Conservation (phyloP, 169 alveolate species). For the Plasmodium cynomolgi region DNA sequence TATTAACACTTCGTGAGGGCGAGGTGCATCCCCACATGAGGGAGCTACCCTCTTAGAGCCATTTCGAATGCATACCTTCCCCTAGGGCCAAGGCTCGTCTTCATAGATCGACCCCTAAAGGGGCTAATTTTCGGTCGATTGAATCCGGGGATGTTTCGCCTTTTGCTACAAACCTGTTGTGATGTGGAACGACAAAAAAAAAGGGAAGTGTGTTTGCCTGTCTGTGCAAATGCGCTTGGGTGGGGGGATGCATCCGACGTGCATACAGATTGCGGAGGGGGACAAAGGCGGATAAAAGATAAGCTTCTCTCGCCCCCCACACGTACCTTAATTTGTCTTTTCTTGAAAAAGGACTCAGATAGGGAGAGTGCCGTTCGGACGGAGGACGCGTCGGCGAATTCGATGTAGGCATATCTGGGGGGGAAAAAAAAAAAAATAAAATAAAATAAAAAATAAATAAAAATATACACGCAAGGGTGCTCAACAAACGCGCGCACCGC, state of each 20-base stretch:
- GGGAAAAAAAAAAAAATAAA: neutral
- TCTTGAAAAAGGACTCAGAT: conserved; percentile 91
- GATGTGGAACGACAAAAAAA: neutral
- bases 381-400: conserved; percentile 89
- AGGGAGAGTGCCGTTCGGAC: conserved; percentile 90
- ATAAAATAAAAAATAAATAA: no score
- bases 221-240: neutral
- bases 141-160: conserved; percentile 90
- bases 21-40: neutral
- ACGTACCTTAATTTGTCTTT: conserved; percentile 90
- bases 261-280: neutral
- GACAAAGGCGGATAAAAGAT: neutral
- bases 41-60: neutral
- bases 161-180: conserved; percentile 83
- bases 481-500: neutral
- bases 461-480: neutral
- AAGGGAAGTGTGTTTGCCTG: neutral
- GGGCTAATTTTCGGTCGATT: conserved; percentile 61
- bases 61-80: conserved; percentile 34
- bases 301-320: neutral
- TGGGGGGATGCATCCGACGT: neutral
- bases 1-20: neutral
- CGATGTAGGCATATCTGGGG: conserved; percentile 93
- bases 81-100: conserved; percentile 7
- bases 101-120: conserved; percentile 63